Conservation (phyloP, 352 stramenopile species). For the Thalassiosira hispida region DNA sequence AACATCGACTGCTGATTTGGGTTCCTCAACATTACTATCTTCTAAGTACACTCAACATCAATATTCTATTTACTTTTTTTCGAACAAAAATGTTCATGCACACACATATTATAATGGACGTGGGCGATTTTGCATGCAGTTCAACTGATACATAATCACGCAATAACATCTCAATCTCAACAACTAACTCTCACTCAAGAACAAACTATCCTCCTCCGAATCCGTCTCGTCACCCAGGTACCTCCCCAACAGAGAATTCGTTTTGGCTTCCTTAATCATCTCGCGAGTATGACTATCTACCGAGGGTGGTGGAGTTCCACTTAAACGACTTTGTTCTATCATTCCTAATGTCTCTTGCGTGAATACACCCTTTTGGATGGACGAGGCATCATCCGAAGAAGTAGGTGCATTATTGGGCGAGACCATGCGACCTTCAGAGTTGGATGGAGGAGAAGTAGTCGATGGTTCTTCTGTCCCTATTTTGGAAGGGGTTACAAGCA, state of each 20-base stretch:
- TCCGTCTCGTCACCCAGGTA: constrained; percentile 12
- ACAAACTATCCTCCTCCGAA: constrained; percentile 13
- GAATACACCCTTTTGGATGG: constrained; percentile 9
- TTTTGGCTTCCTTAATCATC: constrained; percentile 23
- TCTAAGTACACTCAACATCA: too few species aligned
- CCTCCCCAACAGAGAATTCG: constrained; percentile 21
- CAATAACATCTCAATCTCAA: not conserved
- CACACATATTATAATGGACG: too few species aligned
- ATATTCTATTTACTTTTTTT: too few species aligned
- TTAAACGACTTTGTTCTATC: constrained; percentile 28
- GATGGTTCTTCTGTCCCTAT: not conserved
- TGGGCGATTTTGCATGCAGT: not conserved
- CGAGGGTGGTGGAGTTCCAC: constrained; percentile 24
- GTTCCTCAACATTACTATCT: too few species aligned
- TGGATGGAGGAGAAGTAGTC: not conserved
- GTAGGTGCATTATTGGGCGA: too few species aligned
- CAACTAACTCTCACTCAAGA: not conserved
- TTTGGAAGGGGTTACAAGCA: not conserved
- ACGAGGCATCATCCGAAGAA: not conserved
- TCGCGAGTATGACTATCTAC: constrained; percentile 18
- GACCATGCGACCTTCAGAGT: not conserved
- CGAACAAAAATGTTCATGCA: too few species aligned
- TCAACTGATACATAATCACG: too few species aligned
- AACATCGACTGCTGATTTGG: too few species aligned
- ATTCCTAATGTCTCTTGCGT: constrained; percentile 12